Percentiles rank a stretch among this genome's conserved stretches.
These are phyloP conservation scores for Penicillium glabrum DNA, from an alignment of 2,329 filamentous ascomycete genomes.

Conservation along the genomic window DNA sequence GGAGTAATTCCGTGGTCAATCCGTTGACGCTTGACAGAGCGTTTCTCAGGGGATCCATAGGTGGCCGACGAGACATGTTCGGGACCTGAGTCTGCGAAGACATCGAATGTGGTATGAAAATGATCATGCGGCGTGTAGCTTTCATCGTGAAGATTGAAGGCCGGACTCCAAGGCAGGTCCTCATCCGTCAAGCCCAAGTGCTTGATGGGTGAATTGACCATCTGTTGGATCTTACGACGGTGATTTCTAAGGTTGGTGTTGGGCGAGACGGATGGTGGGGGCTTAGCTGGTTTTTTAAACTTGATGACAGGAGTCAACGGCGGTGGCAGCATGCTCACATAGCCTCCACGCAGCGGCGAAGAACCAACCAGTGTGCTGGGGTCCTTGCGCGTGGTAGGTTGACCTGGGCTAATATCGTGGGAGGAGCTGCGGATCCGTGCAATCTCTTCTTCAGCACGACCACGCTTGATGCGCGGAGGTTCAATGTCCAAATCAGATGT, in stretches of 20 bases:
- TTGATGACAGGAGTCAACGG: slow-evolving; percentile 83
- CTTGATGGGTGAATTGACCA: slow-evolving; percentile 74
- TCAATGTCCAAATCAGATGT: slow-evolving; percentile 74
- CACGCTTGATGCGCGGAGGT: slow-evolving; percentile 78
- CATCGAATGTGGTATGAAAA: slow-evolving; percentile 55
- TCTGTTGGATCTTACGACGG: slow-evolving; percentile 74
- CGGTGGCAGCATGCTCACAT: slow-evolving; percentile 62
- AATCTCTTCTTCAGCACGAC: slow-evolving; percentile 94
- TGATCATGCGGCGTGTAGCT: slow-evolving; percentile 37
- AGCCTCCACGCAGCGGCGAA: slow-evolving; percentile 64
- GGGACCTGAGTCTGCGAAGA: slow-evolving; percentile 50
- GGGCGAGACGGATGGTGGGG: slow-evolving; percentile 79
- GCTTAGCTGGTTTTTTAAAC: slow-evolving; percentile 66
- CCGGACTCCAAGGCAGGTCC: slow-evolving; percentile 47
- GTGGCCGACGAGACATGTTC: slow-evolving; percentile 40
- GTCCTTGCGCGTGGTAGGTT: slow-evolving; percentile 44
- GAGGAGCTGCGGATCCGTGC: slow-evolving; percentile 88
- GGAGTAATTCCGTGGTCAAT: slow-evolving; percentile 51
- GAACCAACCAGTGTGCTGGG: slow-evolving; percentile 53
- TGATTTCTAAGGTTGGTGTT: slow-evolving; percentile 91
- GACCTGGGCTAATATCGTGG: slow-evolving; percentile 77
- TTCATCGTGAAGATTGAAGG: slow-evolving; percentile 54
- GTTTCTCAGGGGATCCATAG: slow-evolving; percentile 57
- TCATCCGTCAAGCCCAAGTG: slow-evolving; percentile 42
- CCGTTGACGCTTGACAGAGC: slow-evolving; percentile 51